Conservation (phyloP, 306 rosid species). For the Neltuma alba region DNA sequence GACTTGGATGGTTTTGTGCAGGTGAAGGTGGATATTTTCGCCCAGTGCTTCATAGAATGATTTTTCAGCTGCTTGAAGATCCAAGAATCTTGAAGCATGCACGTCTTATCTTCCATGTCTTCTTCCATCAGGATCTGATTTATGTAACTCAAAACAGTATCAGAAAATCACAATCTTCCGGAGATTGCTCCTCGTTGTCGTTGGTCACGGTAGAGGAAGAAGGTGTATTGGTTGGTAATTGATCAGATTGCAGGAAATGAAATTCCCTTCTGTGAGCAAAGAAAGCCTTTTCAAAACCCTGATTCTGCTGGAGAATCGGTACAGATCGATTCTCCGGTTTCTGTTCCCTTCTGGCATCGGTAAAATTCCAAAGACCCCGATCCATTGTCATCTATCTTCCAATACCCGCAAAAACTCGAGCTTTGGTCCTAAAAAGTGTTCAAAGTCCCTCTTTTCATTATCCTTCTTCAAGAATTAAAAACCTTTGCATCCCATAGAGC, state of each 20-base stretch:
- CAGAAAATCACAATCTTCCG: too few species aligned
- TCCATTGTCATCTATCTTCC: too few species aligned
- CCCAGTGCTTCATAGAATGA: constrained; percentile 88
- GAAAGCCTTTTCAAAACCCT: constrained; percentile 41
- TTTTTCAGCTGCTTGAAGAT: constrained; percentile 93
- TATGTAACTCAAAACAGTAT: constrained; percentile 73
- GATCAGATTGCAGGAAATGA: constrained; percentile 47
- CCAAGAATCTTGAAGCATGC: constrained; percentile 89
- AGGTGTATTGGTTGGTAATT: constrained; percentile 30
- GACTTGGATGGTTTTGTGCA: too few species aligned
- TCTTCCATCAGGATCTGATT: constrained; percentile 95
- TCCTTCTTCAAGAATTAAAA: too few species aligned
- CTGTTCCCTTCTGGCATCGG: constrained; percentile 50
- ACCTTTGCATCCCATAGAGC: too few species aligned
- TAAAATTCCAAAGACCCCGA: constrained; percentile 33
- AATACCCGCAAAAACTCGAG: too few species aligned
- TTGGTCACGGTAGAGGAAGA: too few species aligned
- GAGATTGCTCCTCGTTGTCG: too few species aligned
- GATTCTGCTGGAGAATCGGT: constrained; percentile 50
- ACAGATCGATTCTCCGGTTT: constrained; percentile 51
- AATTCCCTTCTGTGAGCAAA: constrained; percentile 47
- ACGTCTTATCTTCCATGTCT: constrained; percentile 83
- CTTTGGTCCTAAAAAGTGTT: too few species aligned
- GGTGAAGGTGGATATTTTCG: constrained; percentile 76
- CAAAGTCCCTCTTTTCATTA: too few species aligned